phyloP scores from a whole-genome alignment of 768 basidiomycete species.

The Dendrothele bispora region DNA sequence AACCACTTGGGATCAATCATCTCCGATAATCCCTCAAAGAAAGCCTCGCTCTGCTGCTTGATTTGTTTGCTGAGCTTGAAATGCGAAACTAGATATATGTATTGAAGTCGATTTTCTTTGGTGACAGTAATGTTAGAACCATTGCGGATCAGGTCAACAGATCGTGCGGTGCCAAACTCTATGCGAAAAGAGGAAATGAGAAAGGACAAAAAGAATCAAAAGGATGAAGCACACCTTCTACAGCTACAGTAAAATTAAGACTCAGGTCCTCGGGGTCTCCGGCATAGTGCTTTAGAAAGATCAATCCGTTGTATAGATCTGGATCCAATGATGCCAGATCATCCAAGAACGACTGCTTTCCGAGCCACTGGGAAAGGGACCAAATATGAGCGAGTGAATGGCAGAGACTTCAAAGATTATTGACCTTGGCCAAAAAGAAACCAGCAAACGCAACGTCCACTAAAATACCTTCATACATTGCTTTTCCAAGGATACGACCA shows the following conservation, averaged over 20 bases:
- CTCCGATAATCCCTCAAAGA: constrained; percentile 91
- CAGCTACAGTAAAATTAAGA: constrained; percentile 84
- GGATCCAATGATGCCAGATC: constrained; percentile 91
- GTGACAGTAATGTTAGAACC: constrained; percentile 86
- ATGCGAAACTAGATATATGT: constrained; percentile 88
- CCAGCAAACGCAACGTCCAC: constrained; percentile 93
- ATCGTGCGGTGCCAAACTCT: constrained; percentile 83
- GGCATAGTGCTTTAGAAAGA: constrained; percentile 90
- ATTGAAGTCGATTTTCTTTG: constrained; percentile 83
- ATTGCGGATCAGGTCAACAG: constrained; percentile 76
- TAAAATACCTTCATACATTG: constrained; percentile 93
- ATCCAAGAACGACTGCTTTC: constrained; percentile 88
- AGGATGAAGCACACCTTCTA: constrained; percentile 61
- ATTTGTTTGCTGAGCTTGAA: constrained; percentile 91
- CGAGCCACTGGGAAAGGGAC: constrained; percentile 68
- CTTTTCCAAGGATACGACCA: constrained; percentile 92
- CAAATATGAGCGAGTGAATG: constrained; percentile 1
- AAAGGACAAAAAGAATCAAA: neutral
- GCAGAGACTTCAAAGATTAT: constrained; percentile 4
- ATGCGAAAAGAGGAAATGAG: constrained; percentile 2
- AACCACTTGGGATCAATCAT: constrained; percentile 93
- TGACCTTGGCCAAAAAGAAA: constrained; percentile 89
- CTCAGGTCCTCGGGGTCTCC: constrained; percentile 87
- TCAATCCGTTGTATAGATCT: constrained; percentile 88
- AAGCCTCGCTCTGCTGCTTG: constrained; percentile 75